A percentile compares a stretch with the other conserved stretches of the same genome.
These are phyloP conservation scores for Cladosporium sp. DNA, from an alignment of 2,329 filamentous ascomycete genomes.

Conservation along the genomic window DNA sequence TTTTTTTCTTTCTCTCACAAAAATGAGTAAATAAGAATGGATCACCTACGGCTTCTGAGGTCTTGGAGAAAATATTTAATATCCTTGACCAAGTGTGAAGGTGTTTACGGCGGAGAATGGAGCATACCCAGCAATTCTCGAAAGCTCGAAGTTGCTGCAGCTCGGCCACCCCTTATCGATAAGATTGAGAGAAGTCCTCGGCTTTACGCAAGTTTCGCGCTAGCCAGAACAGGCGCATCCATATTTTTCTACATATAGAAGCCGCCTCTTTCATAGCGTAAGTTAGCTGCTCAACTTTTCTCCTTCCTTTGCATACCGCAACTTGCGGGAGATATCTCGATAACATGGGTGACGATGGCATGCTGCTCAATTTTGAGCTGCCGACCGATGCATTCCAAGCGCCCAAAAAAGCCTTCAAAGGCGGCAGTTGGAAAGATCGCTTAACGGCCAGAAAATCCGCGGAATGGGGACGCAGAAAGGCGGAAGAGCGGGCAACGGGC, in stretches of 20 bases:
- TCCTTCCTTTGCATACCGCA: not conserved
- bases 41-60: no score
- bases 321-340: not conserved
- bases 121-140: conserved; percentile 6
- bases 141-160: no score
- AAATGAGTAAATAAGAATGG: no score
- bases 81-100: conserved; percentile 5
- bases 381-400: conserved; percentile 59
- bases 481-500: conserved; percentile 21
- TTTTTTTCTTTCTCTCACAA: no score
- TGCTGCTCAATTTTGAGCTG: conserved; percentile 89
- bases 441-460: conserved; percentile 71
- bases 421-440: conserved; percentile 90
- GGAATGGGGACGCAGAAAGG: conserved; percentile 48
- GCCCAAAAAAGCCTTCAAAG: conserved; percentile 68
- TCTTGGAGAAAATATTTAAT: no score
- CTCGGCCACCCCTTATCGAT: no score
- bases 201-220: not conserved
- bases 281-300: not conserved
- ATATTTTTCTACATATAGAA: no score
- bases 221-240: conserved; percentile 5
- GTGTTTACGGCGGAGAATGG: conserved; percentile 10
- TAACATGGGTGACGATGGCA: conserved; percentile 86
- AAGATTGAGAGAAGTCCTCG: no score
- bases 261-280: conserved; percentile 7